Evolutionary conservation across 345 rosid genomes (phyloP), one percentile per base, ranked within the genome.

Genomic region (Capsella bursapastoris): DNA sequence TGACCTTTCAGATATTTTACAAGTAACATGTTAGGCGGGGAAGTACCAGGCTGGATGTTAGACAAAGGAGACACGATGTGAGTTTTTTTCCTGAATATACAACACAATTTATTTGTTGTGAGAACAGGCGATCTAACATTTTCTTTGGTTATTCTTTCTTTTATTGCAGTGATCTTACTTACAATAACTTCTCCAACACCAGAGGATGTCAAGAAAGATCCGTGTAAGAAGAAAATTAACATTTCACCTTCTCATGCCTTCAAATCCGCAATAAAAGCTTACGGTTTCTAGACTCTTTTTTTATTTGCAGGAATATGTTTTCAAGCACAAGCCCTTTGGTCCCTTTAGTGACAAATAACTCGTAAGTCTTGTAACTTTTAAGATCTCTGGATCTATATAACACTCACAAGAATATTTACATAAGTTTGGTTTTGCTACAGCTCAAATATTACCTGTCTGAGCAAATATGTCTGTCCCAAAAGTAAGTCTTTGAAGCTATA

Each of bases 161-260:
- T 15, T 25, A 11, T 65, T 81, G 80, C 88, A 89, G 97, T 41
- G 92, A 91, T 84, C 82, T 91, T 49, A 68, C 91, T 28, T 89
- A 85, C 78, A 91, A 91, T 73, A 81, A 91, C 73, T 89, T 91
- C 63, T 52, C 83, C 35, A 84, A 57, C 38, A 38, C 73, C 75
- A 10, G 72, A 68, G 6, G 47, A 31, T 57, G 82, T 79, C 84
- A 86, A 56, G 52, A 0, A 32, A 81, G 72, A 8, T 78, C 57
- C 64, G 67, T 64, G 92, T 87, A 57, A 75, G 86, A 73, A 66
- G 9, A 66, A 51, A 50, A 58, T 61, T 41, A 37, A 70, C 14
- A 9, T 4, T 51, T 25, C 4, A 37, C 50, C 34, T 76, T 70
- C 68, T 59, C 1, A 4, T 62, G 14, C 60, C 27, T 72, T 38